Conservation (phyloP, 345 rosid genomes). For the Sonneratia caseolaris region DNA sequence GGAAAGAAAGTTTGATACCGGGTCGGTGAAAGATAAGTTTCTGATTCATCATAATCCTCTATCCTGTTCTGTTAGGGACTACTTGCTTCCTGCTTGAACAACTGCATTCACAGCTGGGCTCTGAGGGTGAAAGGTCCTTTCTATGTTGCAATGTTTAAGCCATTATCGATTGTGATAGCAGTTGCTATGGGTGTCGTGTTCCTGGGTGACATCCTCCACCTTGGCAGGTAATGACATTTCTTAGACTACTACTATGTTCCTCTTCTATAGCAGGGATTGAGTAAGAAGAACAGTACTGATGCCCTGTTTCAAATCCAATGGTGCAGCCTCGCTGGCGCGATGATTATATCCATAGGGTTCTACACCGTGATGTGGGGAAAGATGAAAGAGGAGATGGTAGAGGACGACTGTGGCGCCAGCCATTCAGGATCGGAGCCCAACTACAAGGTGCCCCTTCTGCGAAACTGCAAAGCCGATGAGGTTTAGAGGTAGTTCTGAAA, state of each 20-base stretch:
- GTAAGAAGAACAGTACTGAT: not conserved
- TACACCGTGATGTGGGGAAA: constrained; percentile 92
- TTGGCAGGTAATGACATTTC: constrained; percentile 41
- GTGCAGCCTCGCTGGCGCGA: constrained; percentile 62
- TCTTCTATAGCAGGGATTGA: not conserved
- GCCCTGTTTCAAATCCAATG: not conserved
- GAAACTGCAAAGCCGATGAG: constrained; percentile 33
- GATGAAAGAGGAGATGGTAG: constrained; percentile 48
- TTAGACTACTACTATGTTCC: not conserved
- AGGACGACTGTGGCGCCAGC: constrained; percentile 29
- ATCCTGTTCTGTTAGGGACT: constrained; percentile 34
- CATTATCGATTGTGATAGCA: constrained; percentile 67
- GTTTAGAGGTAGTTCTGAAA: constrained; percentile 3
- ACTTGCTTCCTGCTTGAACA: constrained; percentile 48
- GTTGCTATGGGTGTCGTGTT: constrained; percentile 57
- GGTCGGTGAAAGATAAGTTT: not conserved
- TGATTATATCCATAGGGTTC: constrained; percentile 61
- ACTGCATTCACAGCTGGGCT: constrained; percentile 50
- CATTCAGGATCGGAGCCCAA: constrained; percentile 1
- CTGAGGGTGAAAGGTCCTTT: constrained; percentile 63
- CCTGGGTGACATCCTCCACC: constrained; percentile 61
- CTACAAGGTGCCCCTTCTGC: constrained; percentile 50
- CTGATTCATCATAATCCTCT: not conserved
- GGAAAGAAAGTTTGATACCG: not conserved
- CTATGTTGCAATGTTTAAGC: constrained; percentile 62